A percentile compares a stretch with the other conserved stretches of the same genome.
phyloP scores from a whole-genome alignment of 73 alveolate species.

The Stentor roeselii region DNA sequence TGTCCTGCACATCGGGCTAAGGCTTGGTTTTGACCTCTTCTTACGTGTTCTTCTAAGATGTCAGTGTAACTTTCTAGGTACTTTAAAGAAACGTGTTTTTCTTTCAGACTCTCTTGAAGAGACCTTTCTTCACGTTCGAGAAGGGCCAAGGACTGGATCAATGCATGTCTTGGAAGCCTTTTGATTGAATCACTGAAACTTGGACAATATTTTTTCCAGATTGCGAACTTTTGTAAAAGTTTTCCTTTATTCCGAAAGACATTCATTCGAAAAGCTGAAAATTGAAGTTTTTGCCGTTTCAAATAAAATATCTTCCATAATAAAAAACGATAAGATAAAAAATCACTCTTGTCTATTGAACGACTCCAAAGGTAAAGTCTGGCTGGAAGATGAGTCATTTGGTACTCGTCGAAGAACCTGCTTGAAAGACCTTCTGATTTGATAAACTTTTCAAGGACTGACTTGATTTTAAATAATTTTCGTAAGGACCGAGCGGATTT shows the following conservation, averaged over 20 bases:
- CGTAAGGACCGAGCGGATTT: not conserved
- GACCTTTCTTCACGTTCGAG: not conserved
- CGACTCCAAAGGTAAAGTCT: no score
- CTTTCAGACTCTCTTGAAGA: not conserved
- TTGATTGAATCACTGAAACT: not conserved
- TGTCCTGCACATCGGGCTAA: not conserved
- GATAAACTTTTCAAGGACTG: not conserved
- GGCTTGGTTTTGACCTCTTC: slow-evolving; percentile 28
- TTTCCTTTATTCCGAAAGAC: not conserved
- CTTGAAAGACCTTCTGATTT: not conserved
- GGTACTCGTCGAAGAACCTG: not conserved
- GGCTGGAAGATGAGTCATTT: not conserved
- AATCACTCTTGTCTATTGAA: no score
- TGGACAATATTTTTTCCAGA: not conserved
- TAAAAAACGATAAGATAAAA: not conserved
- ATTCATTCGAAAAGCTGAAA: not conserved
- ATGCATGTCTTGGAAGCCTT: not conserved
- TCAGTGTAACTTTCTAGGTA: not conserved
- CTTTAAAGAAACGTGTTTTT: not conserved
- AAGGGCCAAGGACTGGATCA: not conserved
- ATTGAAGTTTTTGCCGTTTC: not conserved
- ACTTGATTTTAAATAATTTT: no score
- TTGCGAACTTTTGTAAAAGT: not conserved
- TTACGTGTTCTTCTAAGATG: slow-evolving; percentile 10
- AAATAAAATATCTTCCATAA: not conserved